Conservation (phyloP, 768 basidiomycete species). For the Sarcodon aspratus region DNA sequence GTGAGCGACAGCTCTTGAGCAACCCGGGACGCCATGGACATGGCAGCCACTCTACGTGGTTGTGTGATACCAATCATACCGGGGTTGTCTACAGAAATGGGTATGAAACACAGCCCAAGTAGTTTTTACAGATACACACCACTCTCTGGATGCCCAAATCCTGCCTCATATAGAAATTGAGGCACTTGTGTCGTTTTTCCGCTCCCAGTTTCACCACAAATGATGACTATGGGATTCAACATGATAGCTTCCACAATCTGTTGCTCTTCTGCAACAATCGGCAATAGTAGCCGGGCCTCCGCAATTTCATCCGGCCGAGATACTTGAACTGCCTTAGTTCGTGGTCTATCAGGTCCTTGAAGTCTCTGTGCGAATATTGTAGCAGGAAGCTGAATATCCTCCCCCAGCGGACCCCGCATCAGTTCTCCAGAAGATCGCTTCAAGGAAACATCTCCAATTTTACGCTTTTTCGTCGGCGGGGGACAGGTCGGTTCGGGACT, state of each 20-base stretch:
- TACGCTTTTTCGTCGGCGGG: constrained; percentile 36
- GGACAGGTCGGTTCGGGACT: not conserved
- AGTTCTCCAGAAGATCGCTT: constrained; percentile 14
- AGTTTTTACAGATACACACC: constrained; percentile 34
- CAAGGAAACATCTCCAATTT: constrained; percentile 10
- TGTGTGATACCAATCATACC: constrained; percentile 98
- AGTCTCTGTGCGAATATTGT: constrained; percentile 53
- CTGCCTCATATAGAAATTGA: constrained; percentile 96
- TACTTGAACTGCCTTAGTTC: not conserved
- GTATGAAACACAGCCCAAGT: not conserved
- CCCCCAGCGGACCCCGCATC: constrained; percentile 76
- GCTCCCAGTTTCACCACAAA: constrained; percentile 93
- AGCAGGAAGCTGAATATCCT: constrained; percentile 51
- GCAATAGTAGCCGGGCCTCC: constrained; percentile 67
- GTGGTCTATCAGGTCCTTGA: constrained; percentile 7
- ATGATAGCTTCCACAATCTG: constrained; percentile 86
- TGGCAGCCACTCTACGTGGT: constrained; percentile 92
- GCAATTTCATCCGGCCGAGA: constrained; percentile 57
- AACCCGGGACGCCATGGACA: constrained; percentile 92
- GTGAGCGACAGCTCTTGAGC: constrained; percentile 85
- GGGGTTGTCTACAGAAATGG: constrained; percentile 60
- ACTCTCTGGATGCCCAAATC: constrained; percentile 76
- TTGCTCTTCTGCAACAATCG: constrained; percentile 90
- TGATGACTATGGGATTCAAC: constrained; percentile 76
- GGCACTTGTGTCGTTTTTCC: constrained; percentile 99